Conservation (phyloP, 495 filamentous ascomycete species). For the Recurvomyces mirabilis region DNA sequence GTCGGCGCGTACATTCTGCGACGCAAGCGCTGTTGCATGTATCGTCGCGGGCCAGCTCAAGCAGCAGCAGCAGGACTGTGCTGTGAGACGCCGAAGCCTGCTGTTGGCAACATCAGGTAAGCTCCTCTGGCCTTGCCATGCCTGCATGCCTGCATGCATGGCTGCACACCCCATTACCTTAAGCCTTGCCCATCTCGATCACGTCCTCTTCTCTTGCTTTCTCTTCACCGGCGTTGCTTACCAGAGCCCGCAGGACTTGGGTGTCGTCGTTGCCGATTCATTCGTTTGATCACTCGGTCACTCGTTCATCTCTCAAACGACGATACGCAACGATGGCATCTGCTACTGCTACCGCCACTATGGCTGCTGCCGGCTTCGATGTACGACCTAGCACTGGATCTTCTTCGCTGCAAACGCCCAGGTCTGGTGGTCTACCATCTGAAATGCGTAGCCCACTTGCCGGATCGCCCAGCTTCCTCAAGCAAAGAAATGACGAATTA, state of each 20-base stretch:
- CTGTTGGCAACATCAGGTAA: conserved; percentile 10
- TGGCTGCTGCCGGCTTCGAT: conserved; percentile 27
- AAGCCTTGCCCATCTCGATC: background rate
- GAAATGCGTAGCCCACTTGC: conserved; percentile 53
- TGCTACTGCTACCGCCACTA: conserved; percentile 18
- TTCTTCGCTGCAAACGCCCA: conserved; percentile 64
- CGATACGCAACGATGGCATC: conserved; percentile 15
- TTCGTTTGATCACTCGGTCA: conserved; percentile 19
- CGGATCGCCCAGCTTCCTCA: conserved; percentile 38
- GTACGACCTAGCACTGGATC: conserved; percentile 46
- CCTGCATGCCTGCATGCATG: background rate
- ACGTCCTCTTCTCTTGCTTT: background rate
- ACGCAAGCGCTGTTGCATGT: no score
- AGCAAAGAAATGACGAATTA: conserved; percentile 42
- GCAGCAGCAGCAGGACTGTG: conserved; percentile 7
- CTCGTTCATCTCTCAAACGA: conserved; percentile 10
- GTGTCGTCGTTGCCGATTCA: conserved; percentile 17
- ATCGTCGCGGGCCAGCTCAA: conserved; percentile 7
- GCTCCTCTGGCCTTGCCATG: background rate
- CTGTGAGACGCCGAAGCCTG: conserved; percentile 10
- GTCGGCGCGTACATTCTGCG: no score
- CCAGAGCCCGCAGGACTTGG: conserved; percentile 18
- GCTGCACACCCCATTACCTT: background rate
- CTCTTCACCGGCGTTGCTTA: conserved; percentile 13
- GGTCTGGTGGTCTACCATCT: conserved; percentile 65